Conservation (phyloP, 1,139 yeast species). For the Yamadazyma pseudoaaseri region DNA sequence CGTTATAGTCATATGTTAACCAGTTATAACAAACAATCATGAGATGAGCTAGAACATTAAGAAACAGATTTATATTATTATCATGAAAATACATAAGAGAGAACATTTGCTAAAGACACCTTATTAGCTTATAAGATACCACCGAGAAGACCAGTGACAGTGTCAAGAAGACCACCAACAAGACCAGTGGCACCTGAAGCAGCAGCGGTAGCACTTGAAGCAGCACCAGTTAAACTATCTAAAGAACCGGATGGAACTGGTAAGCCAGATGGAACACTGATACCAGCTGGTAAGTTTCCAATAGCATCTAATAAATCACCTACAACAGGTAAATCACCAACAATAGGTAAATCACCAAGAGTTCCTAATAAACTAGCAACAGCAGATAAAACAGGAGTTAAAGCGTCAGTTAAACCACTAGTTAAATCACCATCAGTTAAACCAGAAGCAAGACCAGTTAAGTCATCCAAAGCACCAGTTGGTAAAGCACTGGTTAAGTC, state of each 20-base stretch:
- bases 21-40: too few species aligned
- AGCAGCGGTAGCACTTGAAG: conserved; percentile 1
- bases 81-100: too few species aligned
- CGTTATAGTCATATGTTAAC: too few species aligned
- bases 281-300: conserved; percentile 10
- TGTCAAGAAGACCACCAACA: background rate
- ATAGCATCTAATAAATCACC: conserved; percentile 11
- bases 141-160: conserved; percentile 2
- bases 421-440: background rate
- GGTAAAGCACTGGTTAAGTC: conserved; percentile 8
- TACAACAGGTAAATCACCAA: conserved; percentile 12
- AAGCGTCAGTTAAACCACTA: conserved; percentile 5
- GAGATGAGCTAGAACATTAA: too few species aligned
- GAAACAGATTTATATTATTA: too few species aligned
- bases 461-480: conserved; percentile 1
- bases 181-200: background rate
- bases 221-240: conserved; percentile 2
- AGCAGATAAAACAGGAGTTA: conserved; percentile 7
- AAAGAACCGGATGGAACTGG: conserved; percentile 10
- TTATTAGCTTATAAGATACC: conserved; percentile 1
- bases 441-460: conserved; percentile 5
- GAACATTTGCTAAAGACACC: too few species aligned
- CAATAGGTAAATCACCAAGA: conserved; percentile 10
- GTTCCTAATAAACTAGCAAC: conserved; percentile 9
- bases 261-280: conserved; percentile 10